Evolutionary conservation across 2,329 filamentous ascomycete species (phyloP), one percentile per base, ranked within the genome.

Genomic region (Cercospora beticola): DNA sequence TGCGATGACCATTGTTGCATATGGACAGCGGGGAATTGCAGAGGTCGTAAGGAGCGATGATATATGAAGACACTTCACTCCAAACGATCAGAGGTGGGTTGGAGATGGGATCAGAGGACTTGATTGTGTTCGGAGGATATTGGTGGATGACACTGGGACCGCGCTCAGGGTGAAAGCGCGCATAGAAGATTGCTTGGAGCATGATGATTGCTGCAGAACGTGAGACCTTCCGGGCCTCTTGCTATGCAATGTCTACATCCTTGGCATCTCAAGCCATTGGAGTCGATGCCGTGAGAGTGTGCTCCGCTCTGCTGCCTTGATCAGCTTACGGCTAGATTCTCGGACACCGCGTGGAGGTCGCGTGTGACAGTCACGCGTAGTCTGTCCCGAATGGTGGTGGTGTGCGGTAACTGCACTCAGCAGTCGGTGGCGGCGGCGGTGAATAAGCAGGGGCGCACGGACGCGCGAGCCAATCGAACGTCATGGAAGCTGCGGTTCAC

Each of bases 1-100:
- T 88, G 67, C 90, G 89, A 80, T 94, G 91, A 57, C 92, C 90
- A 79, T 90, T 90, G n/a, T 82, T 83, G 74, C 85, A 87, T 66
- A 96, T 90, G 30, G 91, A 91, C 70, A 98, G 86, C 69, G 94
- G 90, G 72, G 93, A 92, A 79, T 97, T 96, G 85, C 94, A 97
- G 78, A 99, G 95, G 76, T 94, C 92, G 80, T 97, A 93, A 64
- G 92, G 91, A 18, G 95, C 95, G 76, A 99, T 97, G 77, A 99
- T 90, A 83, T 97, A 97, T 78, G 94, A 90, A 16, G 92, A 92
- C 73, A 98, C 87, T 62, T 92, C 89, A 72, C 92, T 88, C 81
- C 97, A 98, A 60, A 52, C 60, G 46, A 78, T 28, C 12, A 77
- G 68, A 40, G 64, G 67, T 8, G 62, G 57, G 21, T 36, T 59